phyloP scores from a whole-genome alignment of 2,329 filamentous ascomycete species.

The Paecilomyces formosus region DNA sequence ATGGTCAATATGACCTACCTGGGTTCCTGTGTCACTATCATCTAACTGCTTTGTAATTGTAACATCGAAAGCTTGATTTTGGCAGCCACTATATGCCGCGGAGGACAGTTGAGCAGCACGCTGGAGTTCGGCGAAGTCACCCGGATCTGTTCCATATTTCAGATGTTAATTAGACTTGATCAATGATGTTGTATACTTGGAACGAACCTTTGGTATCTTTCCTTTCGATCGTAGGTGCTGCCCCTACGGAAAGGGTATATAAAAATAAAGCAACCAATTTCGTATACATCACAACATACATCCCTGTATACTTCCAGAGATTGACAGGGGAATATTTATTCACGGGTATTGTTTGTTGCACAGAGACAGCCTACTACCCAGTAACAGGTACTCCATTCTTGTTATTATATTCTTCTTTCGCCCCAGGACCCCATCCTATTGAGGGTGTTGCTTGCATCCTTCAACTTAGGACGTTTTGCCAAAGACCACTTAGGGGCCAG shows the following conservation, averaged over 20 bases:
- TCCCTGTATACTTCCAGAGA: neutral
- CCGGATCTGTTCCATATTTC: conserved; percentile 7
- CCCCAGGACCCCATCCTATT: neutral
- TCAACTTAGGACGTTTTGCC: neutral
- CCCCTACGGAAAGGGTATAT: neutral
- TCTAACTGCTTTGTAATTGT: conserved; percentile 20
- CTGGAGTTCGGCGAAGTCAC: conserved; percentile 13
- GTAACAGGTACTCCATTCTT: neutral
- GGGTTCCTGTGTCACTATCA: conserved; percentile 15
- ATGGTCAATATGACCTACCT: conserved; percentile 6
- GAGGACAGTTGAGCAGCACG: conserved; percentile 23
- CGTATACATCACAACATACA: neutral
- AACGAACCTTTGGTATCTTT: neutral
- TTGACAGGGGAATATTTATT: neutral
- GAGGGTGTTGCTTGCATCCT: neutral
- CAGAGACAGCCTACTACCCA: neutral
- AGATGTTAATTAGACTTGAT: neutral
- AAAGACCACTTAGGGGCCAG: neutral
- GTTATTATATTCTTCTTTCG: neutral
- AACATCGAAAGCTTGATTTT: conserved; percentile 19
- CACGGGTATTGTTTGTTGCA: neutral
- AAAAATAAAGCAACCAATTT: neutral
- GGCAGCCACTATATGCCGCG: conserved; percentile 21
- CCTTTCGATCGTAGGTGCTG: neutral
- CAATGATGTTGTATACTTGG: neutral